Percentiles rank a stretch among this genome's conserved stretches.
Evolutionary conservation across 108 stramenopile genomes (phyloP).

Genomic region (Mayamaea pseudoterrestris): DNA sequence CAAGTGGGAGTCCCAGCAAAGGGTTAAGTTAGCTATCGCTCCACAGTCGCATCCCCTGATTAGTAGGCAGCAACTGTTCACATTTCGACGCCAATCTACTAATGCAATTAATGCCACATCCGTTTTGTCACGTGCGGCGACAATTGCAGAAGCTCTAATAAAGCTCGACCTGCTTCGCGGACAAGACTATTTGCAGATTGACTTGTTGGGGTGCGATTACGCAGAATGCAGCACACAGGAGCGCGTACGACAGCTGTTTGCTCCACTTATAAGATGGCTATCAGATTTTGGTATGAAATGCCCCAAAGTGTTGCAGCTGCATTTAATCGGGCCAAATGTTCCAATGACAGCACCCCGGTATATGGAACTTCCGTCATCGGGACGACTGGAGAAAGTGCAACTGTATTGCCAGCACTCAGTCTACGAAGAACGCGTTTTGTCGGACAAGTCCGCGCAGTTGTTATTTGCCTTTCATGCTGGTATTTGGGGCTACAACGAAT

Average conservation of each 20-base stretch:
- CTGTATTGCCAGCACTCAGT: constrained; percentile 39
- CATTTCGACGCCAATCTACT: constrained; percentile 33
- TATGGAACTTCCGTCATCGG: constrained; percentile 17
- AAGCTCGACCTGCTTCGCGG: constrained; percentile 27
- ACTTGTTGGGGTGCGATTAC: constrained; percentile 66
- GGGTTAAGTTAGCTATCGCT: neutral
- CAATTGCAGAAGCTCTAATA: constrained; percentile 59
- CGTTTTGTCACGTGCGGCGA: constrained; percentile 52
- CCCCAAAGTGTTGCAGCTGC: constrained; percentile 19
- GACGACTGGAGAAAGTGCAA: constrained; percentile 24
- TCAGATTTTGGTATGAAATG: neutral
- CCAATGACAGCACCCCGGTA: constrained; percentile 11
- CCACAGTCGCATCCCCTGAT: constrained; percentile 28
- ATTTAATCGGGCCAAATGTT: constrained; percentile 63
- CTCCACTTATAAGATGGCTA: constrained; percentile 64
- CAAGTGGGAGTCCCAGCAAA: neutral
- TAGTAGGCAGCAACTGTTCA: constrained; percentile 28
- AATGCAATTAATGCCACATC: constrained; percentile 55
- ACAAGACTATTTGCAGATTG: constrained; percentile 28
- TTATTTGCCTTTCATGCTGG: constrained; percentile 72
- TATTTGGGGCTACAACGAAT: constrained; percentile 80
- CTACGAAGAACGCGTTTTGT: constrained; percentile 48
- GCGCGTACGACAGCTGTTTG: constrained; percentile 35
- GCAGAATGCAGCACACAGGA: constrained; percentile 61
- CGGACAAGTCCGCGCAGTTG: constrained; percentile 25